These are phyloP conservation scores for Pythium brassicae DNA, from an alignment of 352 stramenopile species.

Conservation along the genomic window DNA sequence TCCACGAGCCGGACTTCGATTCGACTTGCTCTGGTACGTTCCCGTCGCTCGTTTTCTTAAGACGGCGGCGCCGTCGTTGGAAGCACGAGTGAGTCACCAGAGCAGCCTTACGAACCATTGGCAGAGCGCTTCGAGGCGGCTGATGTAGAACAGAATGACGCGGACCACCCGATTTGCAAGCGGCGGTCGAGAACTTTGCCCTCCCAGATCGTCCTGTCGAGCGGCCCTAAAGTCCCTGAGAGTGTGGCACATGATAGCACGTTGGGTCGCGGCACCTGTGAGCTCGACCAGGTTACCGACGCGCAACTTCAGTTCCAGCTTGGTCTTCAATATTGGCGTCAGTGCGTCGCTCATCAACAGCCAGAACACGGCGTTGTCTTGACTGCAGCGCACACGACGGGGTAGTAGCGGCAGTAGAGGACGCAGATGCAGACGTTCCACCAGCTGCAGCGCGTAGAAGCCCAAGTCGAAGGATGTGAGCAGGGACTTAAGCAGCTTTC, in stretches of 20 bases:
- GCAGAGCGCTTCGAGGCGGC: conserved; percentile 9
- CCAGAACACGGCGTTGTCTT: conserved; percentile 22
- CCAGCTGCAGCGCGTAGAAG: conserved; percentile 26
- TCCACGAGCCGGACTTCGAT: neutral
- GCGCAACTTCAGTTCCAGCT: conserved; percentile 15
- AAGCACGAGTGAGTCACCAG: conserved; percentile 5
- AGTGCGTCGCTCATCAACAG: conserved; percentile 24
- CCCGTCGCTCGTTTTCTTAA: conserved; percentile 21
- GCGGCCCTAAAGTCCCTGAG: conserved; percentile 6
- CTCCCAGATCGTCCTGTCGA: conserved; percentile 10
- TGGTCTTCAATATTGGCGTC: conserved; percentile 17
- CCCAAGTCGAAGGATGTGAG: conserved; percentile 34
- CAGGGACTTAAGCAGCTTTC: conserved; percentile 24
- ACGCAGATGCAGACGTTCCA: conserved; percentile 17
- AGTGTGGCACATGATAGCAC: conserved; percentile 1
- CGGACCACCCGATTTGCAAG: conserved; percentile 11
- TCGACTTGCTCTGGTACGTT: conserved; percentile 10
- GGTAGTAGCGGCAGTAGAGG: conserved; percentile 11
- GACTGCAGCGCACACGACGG: conserved; percentile 8
- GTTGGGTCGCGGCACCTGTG: neutral
- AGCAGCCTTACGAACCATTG: conserved; percentile 11
- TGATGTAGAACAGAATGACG: conserved; percentile 13
- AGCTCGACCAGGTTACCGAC: conserved; percentile 1
- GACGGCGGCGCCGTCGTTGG: conserved; percentile 15
- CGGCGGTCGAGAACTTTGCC: neutral